Base-by-base conservation (phyloP, 2,329 filamentous ascomycete genomes). In the Pestalotiopsis sp. region DNA sequence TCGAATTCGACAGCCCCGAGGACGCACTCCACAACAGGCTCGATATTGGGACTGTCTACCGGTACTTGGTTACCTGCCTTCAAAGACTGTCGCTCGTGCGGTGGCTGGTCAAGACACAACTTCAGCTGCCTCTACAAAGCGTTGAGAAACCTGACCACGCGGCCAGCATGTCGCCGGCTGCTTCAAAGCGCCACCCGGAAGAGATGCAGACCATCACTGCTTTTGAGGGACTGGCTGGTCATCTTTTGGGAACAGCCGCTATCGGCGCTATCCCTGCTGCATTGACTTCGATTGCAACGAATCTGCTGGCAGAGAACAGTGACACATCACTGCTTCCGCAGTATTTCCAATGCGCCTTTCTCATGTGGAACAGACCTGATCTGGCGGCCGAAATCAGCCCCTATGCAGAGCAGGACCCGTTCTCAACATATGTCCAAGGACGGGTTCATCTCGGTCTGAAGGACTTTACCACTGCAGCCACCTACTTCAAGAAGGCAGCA, bases 351-450 rank as follows among this genome's bases (percentile, higher is more conserved):
- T 91, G 89, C 74, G 87, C 86, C 66, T 80, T 92, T 6, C 80
- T 92, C 36, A 88, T 89, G 73, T 82, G 85, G 68, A 86, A 88
- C 66, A 83, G 89, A 68, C 82, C 88, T 3, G 90, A 91, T 74
- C 78, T 92, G 20, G 88, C 90, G 14, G 74, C 86, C 38, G 86
- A 90, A 70, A 83, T 91, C 31, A 80, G 81, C 14, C 83, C 86
- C 1, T 91, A 90, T 74, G 85, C 85, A 70, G 82, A 84, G 23
- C 83, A 86, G 65, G 87, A 87, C 65, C 82, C 86, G 71, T 94
- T 86, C 84, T 90, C 82, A 83, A 92, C 85, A 73, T 99, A 99
- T 77, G 87, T 98, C 4, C 93, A 95, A 78, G 96, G 93, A 2
- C 91, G 96, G 38, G 86, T 97, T 63, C 87, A 89, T 72, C 83